Conservation (phyloP, 163 green algal species). For the Trebouxiophyceae sp. region DNA sequence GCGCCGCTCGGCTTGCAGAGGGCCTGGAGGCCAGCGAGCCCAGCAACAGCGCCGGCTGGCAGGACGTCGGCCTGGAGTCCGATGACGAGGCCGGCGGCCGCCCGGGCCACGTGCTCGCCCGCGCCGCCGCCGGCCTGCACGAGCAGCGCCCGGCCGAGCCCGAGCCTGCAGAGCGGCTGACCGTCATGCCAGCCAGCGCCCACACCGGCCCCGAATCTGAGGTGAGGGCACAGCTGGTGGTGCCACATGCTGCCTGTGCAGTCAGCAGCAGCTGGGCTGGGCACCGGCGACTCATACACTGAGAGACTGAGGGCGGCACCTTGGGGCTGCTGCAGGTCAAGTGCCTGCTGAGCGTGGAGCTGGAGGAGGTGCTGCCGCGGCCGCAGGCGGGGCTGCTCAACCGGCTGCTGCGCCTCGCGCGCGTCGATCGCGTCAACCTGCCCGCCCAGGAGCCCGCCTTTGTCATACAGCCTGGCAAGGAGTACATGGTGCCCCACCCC, state of each 20-base stretch:
- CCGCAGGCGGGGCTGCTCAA: slow-evolving; percentile 12
- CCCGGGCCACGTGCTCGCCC: not conserved
- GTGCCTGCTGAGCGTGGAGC: slow-evolving; percentile 1
- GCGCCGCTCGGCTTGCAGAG: too few species aligned
- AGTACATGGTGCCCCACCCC: slow-evolving; percentile 5
- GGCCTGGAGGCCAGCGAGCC: too few species aligned
- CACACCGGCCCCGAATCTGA: too few species aligned
- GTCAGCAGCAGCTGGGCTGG: too few species aligned
- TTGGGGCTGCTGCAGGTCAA: not conserved
- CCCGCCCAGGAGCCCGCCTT: slow-evolving; percentile 1
- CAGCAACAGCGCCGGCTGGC: slow-evolving; percentile 1
- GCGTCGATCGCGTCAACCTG: not conserved
- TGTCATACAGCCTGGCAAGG: slow-evolving; percentile 7
- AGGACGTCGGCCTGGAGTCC: slow-evolving; percentile 11
- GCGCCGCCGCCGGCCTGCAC: too few species aligned
- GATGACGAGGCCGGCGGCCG: slow-evolving; percentile 6
- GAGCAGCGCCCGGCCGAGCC: too few species aligned
- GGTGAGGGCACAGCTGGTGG: too few species aligned
- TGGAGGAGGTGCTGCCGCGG: slow-evolving; percentile 14
- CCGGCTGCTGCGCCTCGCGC: slow-evolving; percentile 8
- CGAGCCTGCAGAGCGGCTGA: too few species aligned
- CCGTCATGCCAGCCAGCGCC: too few species aligned
- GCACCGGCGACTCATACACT: too few species aligned
- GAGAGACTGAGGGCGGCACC: not conserved
- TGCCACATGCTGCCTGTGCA: too few species aligned